Base-by-base conservation (phyloP, 305 asterid genomes). In the Coffea humblotiana region DNA sequence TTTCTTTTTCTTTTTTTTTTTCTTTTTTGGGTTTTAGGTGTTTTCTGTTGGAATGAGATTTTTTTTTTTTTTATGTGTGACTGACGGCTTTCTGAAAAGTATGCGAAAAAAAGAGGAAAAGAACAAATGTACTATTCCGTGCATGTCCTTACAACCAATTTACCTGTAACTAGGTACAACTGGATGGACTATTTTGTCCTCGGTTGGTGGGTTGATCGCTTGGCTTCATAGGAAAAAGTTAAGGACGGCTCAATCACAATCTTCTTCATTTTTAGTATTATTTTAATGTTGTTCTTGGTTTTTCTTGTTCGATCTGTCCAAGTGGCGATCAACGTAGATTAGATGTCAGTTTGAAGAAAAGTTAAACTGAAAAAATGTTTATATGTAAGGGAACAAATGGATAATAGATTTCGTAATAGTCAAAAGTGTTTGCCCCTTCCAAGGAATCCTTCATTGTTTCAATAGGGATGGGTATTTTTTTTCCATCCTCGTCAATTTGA, bases 101-200 rank as follows among this genome's bases (percentile, higher is more conserved):
- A n/a, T 27, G 14, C 10, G 3, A 45, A 80, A 64, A 29, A 2
- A 32, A 72, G 76, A 64, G 61, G 14, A 79, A 67, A 82, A 72
- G 80, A 78, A 84, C 68, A 80, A 80, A 81, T 67, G 91, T 90
- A 88, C 93, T 75, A 58, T 88, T 88, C 97, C 95, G 94, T 93
- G 92, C 95, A 89, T 84, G 83, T 87, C 87, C 84, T 81, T 89
- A 85, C 89, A 91, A 86, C 92, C 63, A 87, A 81, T 80, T 87
- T 89, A 91, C 89, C 91, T 75, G 88, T 84, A 77, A 70, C 45
- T 27, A 40, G 15, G 75, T 73, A 48, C 37, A 74, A 0, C n/a
- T 72, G 52, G 8, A 32, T 48, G 40, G 83, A 86, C 90, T 61
- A 82, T 80, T 81, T 70, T 84, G 79, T 84, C 89, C 86, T 65